Evolutionary conservation across 352 stramenopile species (phyloP).

Genomic region (Phytophthora cryptogea): DNA sequence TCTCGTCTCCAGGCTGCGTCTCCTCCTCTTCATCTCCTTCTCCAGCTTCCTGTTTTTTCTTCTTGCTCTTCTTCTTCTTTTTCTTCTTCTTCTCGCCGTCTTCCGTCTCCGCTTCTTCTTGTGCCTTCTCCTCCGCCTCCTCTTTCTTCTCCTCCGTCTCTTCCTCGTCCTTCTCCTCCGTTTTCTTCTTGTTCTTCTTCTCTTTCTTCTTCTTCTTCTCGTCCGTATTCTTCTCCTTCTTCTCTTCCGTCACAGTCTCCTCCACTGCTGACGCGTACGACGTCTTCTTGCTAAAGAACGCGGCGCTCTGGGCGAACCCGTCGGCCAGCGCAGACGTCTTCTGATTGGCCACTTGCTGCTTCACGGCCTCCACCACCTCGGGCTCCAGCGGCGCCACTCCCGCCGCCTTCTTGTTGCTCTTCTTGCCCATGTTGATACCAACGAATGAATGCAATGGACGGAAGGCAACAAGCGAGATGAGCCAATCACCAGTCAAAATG

Average conservation of each 20-base stretch:
- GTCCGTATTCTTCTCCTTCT: constrained; percentile 5
- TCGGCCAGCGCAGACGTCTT: constrained; percentile 38
- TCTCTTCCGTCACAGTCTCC: constrained; percentile 14
- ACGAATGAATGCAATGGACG: constrained; percentile 46
- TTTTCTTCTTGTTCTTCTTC: constrained; percentile 17
- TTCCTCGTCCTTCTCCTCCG: constrained; percentile 1
- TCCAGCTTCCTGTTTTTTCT: constrained; percentile 10
- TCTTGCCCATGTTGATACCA: constrained; percentile 40
- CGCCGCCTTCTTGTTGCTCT: constrained; percentile 26
- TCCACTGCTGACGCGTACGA: constrained; percentile 41
- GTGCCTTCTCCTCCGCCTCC: constrained; percentile 16
- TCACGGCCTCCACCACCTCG: constrained; percentile 22
- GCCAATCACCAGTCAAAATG: constrained; percentile 11
- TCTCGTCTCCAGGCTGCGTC: constrained; percentile 48
- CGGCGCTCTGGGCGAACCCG: constrained; percentile 64
- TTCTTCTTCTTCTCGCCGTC: constrained; percentile 29
- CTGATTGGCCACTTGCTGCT: constrained; percentile 33
- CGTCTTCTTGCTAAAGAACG: constrained; percentile 70
- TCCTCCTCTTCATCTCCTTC: constrained; percentile 26
- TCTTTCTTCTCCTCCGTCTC: constrained; percentile 13
- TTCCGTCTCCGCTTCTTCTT: constrained; percentile 8
- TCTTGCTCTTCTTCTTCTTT: constrained; percentile 32
- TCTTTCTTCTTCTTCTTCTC: constrained; percentile 10
- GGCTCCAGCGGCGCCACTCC: constrained; percentile 19
- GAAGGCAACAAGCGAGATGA: constrained; percentile 7